Conservation (phyloP, 164 flowering plant genomes). For the Vitis cinerea region DNA sequence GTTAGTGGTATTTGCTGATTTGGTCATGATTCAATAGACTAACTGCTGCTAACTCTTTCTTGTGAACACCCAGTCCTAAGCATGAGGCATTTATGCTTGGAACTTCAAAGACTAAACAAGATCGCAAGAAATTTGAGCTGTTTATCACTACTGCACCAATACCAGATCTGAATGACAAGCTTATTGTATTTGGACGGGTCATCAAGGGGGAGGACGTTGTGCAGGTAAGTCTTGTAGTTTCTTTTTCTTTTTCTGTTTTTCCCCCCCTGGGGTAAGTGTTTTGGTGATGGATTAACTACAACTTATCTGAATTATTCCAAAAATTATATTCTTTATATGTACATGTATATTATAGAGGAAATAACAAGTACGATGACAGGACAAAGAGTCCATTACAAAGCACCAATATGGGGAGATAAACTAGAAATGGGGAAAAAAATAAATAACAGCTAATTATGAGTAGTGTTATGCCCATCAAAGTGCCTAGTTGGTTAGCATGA, state of each 20-base stretch:
- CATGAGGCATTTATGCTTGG: conserved; percentile 98
- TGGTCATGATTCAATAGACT: not conserved
- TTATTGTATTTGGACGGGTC: conserved; percentile 86
- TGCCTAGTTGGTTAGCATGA: too few species aligned
- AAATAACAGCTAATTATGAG: too few species aligned
- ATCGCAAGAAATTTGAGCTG: conserved; percentile 57
- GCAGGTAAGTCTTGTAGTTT: conserved; percentile 51
- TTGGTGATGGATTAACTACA: not conserved
- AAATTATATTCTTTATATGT: too few species aligned
- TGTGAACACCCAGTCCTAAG: conserved; percentile 54
- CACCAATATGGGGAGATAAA: too few species aligned
- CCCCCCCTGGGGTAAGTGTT: not conserved
- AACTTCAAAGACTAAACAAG: conserved; percentile 67
- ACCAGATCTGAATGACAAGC: conserved; percentile 78
- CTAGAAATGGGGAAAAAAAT: too few species aligned
- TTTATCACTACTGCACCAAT: conserved; percentile 89
- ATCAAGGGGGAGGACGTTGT: conserved; percentile 89
- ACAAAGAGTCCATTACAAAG: too few species aligned
- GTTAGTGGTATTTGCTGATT: not conserved
- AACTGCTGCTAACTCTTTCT: not conserved
- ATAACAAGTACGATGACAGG: too few species aligned
- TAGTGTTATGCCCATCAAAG: too few species aligned
- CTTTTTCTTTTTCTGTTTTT: not conserved
- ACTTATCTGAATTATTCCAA: not conserved
- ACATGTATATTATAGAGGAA: too few species aligned